Conservation (phyloP, 2,329 filamentous ascomycete genomes). For the Mariannaea sp. region DNA sequence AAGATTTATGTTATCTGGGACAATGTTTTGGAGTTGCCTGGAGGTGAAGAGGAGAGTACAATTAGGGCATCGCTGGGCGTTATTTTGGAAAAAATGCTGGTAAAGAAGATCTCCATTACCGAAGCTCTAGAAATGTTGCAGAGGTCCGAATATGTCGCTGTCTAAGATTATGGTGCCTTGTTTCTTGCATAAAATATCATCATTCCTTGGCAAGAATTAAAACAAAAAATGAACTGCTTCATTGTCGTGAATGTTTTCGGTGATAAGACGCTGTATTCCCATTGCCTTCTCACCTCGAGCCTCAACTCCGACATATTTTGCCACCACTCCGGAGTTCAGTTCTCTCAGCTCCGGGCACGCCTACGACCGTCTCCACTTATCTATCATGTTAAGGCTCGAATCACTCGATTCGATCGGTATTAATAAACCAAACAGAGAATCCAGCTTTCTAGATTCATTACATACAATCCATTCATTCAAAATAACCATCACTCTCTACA, state of each 20-base stretch:
- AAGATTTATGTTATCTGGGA: slow-evolving; percentile 47
- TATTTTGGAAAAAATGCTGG: background rate
- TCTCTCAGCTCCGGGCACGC: background rate
- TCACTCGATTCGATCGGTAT: no score
- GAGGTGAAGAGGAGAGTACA: background rate
- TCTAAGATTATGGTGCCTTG: background rate
- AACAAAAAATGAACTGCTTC: no score
- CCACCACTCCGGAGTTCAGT: background rate
- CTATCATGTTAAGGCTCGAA: no score
- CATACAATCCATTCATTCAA: background rate
- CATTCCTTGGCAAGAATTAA: no score
- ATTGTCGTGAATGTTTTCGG: no score
- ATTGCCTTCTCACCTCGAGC: no score
- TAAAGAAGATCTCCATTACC: background rate
- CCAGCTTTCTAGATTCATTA: no score
- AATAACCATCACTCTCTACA: background rate
- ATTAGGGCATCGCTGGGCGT: background rate
- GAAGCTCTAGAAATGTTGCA: background rate
- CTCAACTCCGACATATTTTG: background rate
- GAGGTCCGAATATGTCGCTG: background rate
- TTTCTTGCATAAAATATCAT: no score
- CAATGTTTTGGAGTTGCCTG: slow-evolving; percentile 38
- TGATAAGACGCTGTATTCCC: no score
- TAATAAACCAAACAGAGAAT: no score
- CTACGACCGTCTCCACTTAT: background rate